Percentiles rank a stretch among this genome's conserved stretches.
Evolutionary conservation across 306 rosid genomes (phyloP).

Genomic region (Lathyrus oleraceus): DNA sequence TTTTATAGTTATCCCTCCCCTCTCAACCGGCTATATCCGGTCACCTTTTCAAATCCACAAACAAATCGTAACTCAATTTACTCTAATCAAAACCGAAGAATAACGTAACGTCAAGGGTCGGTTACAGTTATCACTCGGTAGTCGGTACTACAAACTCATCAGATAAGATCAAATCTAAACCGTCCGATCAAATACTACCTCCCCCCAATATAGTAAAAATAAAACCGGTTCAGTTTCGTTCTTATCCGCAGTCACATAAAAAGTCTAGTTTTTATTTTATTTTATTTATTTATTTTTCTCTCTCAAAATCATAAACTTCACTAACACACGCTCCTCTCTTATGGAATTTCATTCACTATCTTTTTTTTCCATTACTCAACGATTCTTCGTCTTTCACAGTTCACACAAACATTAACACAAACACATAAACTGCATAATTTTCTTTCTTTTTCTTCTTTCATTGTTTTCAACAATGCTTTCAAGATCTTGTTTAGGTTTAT

Average conservation of each 20-base stretch:
- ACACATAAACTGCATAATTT: neutral
- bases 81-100: constrained; percentile 11
- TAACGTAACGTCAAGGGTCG: constrained; percentile 2
- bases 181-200: constrained; percentile 30
- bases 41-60: neutral
- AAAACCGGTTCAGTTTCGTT: constrained; percentile 37
- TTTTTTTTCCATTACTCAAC: no score
- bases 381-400: no score
- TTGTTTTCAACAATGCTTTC: constrained; percentile 51
- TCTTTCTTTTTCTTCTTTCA: neutral
- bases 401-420: neutral
- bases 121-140: constrained; percentile 35
- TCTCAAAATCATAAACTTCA: constrained; percentile 19
- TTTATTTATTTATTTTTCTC: neutral
- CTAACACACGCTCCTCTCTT: constrained; percentile 2
- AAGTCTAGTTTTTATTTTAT: neutral
- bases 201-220: constrained; percentile 12
- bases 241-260: constrained; percentile 50
- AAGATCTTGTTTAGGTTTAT: constrained; percentile 54
- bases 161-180: constrained; percentile 29
- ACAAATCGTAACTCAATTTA: neutral
- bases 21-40: constrained; percentile 36
- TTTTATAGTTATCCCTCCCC: constrained; percentile 34
- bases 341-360: no score
- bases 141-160: neutral